Evolutionary conservation across 1,284 basidiomycete species (phyloP).

Genomic region (Neonothopanus nambi): DNA sequence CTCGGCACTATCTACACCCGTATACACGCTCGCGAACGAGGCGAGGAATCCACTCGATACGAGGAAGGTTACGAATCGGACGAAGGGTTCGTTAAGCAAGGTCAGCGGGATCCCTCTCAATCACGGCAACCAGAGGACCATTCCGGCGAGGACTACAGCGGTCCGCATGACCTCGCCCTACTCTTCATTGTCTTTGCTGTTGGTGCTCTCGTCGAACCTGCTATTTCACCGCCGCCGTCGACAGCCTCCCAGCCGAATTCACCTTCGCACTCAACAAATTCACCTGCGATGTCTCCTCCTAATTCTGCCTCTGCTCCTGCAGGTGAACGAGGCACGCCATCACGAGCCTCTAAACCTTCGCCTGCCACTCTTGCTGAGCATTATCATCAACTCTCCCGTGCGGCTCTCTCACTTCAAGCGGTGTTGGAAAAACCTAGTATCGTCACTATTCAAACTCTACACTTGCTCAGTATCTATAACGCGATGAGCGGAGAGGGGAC

Average conservation of each 20-base stretch:
- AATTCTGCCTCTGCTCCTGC: background rate
- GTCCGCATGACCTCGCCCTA: slow-evolving; percentile 56
- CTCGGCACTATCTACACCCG: slow-evolving; percentile 42
- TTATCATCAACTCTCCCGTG: slow-evolving; percentile 60
- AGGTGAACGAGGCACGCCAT: background rate
- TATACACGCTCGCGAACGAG: slow-evolving; percentile 19
- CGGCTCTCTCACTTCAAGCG: slow-evolving; percentile 59
- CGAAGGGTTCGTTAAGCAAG: slow-evolving; percentile 9
- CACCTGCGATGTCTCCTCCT: slow-evolving; percentile 1
- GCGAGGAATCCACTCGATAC: background rate
- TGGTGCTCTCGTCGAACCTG: slow-evolving; percentile 50
- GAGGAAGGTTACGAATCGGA: slow-evolving; percentile 4
- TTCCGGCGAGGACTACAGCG: slow-evolving; percentile 34
- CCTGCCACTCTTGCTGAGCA: slow-evolving; percentile 47
- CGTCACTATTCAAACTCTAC: slow-evolving; percentile 63
- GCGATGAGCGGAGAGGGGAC: slow-evolving; percentile 39
- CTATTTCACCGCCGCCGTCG: slow-evolving; percentile 26
- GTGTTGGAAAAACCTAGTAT: slow-evolving; percentile 67
- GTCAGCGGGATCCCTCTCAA: slow-evolving; percentile 1
- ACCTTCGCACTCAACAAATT: background rate
- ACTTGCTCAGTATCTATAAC: slow-evolving; percentile 56
- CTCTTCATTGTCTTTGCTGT: slow-evolving; percentile 66
- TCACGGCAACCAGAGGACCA: slow-evolving; percentile 18
- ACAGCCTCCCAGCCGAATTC: slow-evolving; percentile 5
- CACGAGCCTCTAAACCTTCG: background rate